phyloP scores from a whole-genome alignment of 805 yeast species.

The Zygoascus bituminiphila region DNA sequence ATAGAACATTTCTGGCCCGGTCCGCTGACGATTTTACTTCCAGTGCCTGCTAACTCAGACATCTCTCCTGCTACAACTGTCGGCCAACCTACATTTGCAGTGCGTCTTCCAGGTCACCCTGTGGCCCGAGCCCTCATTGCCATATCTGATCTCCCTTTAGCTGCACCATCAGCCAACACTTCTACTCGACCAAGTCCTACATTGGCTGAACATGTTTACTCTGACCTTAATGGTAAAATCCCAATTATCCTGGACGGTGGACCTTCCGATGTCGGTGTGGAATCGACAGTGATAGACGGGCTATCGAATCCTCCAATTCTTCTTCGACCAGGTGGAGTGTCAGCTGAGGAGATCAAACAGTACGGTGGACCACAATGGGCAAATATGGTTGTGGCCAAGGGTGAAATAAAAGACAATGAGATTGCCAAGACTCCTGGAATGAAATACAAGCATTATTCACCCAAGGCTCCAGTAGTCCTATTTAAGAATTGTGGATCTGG shows the following conservation, averaged over 20 bases:
- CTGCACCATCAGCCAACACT: slow-evolving; percentile 97
- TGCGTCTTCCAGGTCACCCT: slow-evolving; percentile 78
- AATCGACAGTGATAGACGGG: slow-evolving; percentile 92
- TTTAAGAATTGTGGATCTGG: slow-evolving; percentile 43
- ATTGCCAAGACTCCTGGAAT: slow-evolving; percentile 91
- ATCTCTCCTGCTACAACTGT: slow-evolving; percentile 77
- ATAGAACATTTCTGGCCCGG: slow-evolving; percentile 88
- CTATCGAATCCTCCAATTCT: slow-evolving; percentile 75
- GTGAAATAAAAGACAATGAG: slow-evolving; percentile 45
- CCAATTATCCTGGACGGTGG: slow-evolving; percentile 92
- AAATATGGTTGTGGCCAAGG: slow-evolving; percentile 49
- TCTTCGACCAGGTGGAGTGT: slow-evolving; percentile 89
- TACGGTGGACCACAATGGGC: slow-evolving; percentile 67
- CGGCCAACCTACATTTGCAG: slow-evolving; percentile 84
- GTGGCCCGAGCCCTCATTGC: slow-evolving; percentile 87
- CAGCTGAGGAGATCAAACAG: slow-evolving; percentile 60
- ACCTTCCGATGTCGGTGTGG: slow-evolving; percentile 78
- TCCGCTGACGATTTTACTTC: slow-evolving; percentile 80
- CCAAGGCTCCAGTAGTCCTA: slow-evolving; percentile 71
- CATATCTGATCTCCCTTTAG: slow-evolving; percentile 76
- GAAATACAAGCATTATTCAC: slow-evolving; percentile 95
- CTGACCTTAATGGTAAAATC: slow-evolving; percentile 70
- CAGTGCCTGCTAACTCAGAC: slow-evolving; percentile 29
- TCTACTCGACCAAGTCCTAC: slow-evolving; percentile 95
- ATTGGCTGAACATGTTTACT: slow-evolving; percentile 71